Evolutionary conservation across 805 yeast genomes (phyloP).

Genomic region (Pichia insulana): DNA sequence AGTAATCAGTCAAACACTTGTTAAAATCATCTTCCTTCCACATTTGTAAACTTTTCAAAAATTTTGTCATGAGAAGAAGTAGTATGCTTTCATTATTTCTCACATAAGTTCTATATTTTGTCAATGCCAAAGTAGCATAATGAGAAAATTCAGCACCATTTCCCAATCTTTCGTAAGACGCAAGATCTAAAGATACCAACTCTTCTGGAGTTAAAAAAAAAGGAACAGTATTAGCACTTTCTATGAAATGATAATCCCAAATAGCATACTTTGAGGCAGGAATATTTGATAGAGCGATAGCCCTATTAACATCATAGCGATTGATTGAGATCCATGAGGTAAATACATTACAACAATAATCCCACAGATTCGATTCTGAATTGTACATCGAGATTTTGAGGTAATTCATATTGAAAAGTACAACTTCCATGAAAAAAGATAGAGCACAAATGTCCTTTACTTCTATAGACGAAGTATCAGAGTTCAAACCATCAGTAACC

Average conservation of each 20-base stretch:
- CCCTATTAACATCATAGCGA: slow-evolving; percentile 9
- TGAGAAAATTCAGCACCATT: slow-evolving; percentile 27
- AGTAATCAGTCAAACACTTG: slow-evolving; percentile 17
- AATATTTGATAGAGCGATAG: neutral
- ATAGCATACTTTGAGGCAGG: neutral
- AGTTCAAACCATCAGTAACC: slow-evolving; percentile 13
- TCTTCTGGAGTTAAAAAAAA: slow-evolving; percentile 13
- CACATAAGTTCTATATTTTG: slow-evolving; percentile 20
- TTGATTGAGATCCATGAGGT: slow-evolving; percentile 15
- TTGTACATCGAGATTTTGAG: slow-evolving; percentile 13
- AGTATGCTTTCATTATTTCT: slow-evolving; percentile 14
- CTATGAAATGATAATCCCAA: neutral
- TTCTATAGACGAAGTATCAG: slow-evolving; percentile 3
- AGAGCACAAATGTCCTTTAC: slow-evolving; percentile 8
- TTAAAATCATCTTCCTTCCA: slow-evolving; percentile 32
- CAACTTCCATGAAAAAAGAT: slow-evolving; percentile 15
- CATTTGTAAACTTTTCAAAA: slow-evolving; percentile 25
- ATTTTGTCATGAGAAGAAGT: slow-evolving; percentile 7
- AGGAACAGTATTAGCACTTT: slow-evolving; percentile 1
- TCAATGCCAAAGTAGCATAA: slow-evolving; percentile 19
- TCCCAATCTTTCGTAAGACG: slow-evolving; percentile 22
- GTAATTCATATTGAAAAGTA: slow-evolving; percentile 16
- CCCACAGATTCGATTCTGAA: slow-evolving; percentile 13
- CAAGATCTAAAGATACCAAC: slow-evolving; percentile 19
- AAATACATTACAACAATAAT: slow-evolving; percentile 11